phyloP scores from a whole-genome alignment of 805 yeast genomes.

The Debaryomyces tyrocola region DNA sequence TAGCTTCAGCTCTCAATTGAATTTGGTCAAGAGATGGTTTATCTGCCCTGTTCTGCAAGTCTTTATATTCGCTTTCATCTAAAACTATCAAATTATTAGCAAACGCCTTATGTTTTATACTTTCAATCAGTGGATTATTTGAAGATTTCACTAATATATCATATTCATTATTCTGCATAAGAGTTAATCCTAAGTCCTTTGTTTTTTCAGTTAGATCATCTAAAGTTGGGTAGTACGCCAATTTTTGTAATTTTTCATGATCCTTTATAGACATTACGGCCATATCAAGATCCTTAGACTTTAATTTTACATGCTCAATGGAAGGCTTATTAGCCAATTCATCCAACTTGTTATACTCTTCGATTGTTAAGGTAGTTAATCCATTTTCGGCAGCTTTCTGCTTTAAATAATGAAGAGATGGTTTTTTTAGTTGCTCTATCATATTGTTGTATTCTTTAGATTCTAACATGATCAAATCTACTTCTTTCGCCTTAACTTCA shows the following conservation, averaged over 20 bases:
- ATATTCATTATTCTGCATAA: conserved; percentile 11
- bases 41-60: conserved; percentile 12
- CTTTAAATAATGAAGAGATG: conserved; percentile 18
- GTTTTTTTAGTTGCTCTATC: conserved; percentile 11
- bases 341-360: conserved; percentile 10
- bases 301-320: conserved; percentile 16
- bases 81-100: neutral
- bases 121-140: conserved; percentile 9
- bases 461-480: conserved; percentile 15
- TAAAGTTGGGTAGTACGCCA: conserved; percentile 33
- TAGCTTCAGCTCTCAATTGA: conserved; percentile 7
- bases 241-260: conserved; percentile 10
- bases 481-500: conserved; percentile 18
- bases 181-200: conserved; percentile 10
- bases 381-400: conserved; percentile 12
- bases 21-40: conserved; percentile 21
- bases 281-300: conserved; percentile 10
- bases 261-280: conserved; percentile 2
- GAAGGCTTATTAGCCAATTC: conserved; percentile 17
- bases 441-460: conserved; percentile 20
- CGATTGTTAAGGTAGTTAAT: conserved; percentile 5
- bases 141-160: neutral
- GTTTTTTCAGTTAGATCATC: conserved; percentile 15
- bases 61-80: conserved; percentile 5
- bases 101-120: conserved; percentile 17